Base-by-base conservation (phyloP, 805 yeast genomes). In the Candida palmyrensis region DNA sequence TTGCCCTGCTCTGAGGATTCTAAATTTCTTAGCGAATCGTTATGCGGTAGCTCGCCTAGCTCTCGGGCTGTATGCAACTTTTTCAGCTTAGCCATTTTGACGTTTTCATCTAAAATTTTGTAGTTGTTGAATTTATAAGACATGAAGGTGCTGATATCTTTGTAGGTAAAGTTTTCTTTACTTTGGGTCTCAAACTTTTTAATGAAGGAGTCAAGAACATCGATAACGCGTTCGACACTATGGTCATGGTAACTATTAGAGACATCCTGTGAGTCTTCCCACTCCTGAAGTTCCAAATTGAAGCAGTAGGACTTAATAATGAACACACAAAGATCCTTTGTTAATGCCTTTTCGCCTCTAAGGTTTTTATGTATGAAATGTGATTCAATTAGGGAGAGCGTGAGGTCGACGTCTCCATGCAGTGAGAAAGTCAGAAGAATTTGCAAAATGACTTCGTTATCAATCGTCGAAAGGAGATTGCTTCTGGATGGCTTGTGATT, bases 221-320 rank as follows among this genome's bases (percentile, higher is more conserved):
- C 62, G 23, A 66, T 29, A 1, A 65, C 55, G 3, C 49, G 29
- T 35, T 46, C 48, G 14, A 63, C 45, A 16, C 59, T 49, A 1
- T 40, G 36, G 36, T 62, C 68, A 2, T 41, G 33, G 6, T 28
- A 38, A 13, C 32, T 33, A 9, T 33, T 32, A 7, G 32, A 24
- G 5, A 37, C 35, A 6, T 23, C 20, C 9, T 17, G 15, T 5
- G 27, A 18, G 6, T 5, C 22, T 6, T 30, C 29, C 37, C 43
- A 36, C 2, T 34, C 34, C 3, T 24, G 24, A 10, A 32, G 26
- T 7, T 41, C 39, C 1, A 29, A 25, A 25, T 47, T 40, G 38
- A 49, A 49, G 35, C 70, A 63, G 34, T 66, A 63, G 0, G 70
- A 50, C 23, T 56, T 55, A 2, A 66, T 49, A 3, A 66, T 50